phyloP scores from a whole-genome alignment of 306 rosid genomes.

The Rubus parviflorus region DNA sequence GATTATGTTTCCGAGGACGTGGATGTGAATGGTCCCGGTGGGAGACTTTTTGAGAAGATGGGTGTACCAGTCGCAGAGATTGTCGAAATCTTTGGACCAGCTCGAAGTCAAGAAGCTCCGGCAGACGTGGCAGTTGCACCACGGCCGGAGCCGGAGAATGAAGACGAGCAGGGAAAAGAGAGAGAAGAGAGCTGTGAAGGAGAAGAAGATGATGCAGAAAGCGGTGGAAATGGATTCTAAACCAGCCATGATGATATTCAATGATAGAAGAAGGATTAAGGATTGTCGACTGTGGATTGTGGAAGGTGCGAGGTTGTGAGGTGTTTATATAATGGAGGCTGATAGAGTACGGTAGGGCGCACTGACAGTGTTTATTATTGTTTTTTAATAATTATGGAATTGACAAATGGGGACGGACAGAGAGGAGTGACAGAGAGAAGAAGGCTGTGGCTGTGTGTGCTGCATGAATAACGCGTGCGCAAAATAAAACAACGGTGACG shows the following conservation, averaged over 20 bases:
- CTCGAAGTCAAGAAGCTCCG: slow-evolving; percentile 38
- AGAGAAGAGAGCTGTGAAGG: slow-evolving; percentile 57
- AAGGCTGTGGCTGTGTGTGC: not conserved
- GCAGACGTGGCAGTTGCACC: slow-evolving; percentile 75
- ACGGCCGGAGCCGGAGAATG: slow-evolving; percentile 56
- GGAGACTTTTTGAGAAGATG: slow-evolving; percentile 60
- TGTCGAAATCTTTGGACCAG: slow-evolving; percentile 45
- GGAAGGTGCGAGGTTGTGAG: not conserved
- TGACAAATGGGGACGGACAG: not conserved
- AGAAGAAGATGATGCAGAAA: slow-evolving; percentile 50
- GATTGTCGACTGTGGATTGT: not conserved
- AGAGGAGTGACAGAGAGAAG: not conserved
- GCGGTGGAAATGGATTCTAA: slow-evolving; percentile 39
- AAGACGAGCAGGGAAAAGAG: slow-evolving; percentile 54
- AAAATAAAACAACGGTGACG: slow-evolving; percentile 22
- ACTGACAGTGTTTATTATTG: not conserved
- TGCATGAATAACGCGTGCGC: slow-evolving; percentile 66
- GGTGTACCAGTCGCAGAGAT: slow-evolving; percentile 77
- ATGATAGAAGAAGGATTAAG: not conserved
- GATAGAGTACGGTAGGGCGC: slow-evolving; percentile 2
- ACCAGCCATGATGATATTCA: not conserved
- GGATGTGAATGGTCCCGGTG: slow-evolving; percentile 57
- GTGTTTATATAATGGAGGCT: slow-evolving; percentile 34
- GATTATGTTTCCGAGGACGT: slow-evolving; percentile 61
- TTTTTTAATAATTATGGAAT: not conserved